Base-by-base conservation (phyloP, 495 filamentous ascomycete species). In the Bathelium albidoporum region DNA sequence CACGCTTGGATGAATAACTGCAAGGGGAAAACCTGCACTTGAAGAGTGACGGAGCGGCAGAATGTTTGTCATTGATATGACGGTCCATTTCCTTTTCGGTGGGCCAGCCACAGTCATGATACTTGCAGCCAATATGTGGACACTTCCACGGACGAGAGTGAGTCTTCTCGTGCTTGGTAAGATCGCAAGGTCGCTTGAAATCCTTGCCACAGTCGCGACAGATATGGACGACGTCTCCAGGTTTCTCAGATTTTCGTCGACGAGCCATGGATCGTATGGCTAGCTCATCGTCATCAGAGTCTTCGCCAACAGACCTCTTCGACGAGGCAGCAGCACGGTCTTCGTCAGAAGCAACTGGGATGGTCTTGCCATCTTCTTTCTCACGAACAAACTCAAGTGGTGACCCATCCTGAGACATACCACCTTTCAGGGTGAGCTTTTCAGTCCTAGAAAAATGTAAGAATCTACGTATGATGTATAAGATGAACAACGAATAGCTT, bases 51-150 rank as follows among this genome's bases (percentile, higher is more conserved):
- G 94, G 90, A 34, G 81, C 79, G n/a, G 79, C 72, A 32, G 89
- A 89, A 76, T 98, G 94, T 75, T 93, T 96, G 77, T 98, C 94
- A 71, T 96, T 96, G 73, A 88, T 81, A 71, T 98, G 94, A 55
- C 94, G 87, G 69, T 96, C 93, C 69, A 90, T 85, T 77, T 98
- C 94, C 77, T 98, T 98, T 76, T 96, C 91, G 1, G 94, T 97
- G 5, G 94, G 93, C 87, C 92, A 97, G 28, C 94, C 94, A 69
- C 89, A 82, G 29, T 85, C 81, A 70, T 87, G 74, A 75, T 93
- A 98, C 71, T 91, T 94, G 86, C 94, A 98, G 18, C 79, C 83
- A 45, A 79, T 67, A 4, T 88, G 80, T 1, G 84, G 80, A 74
- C 94, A 98, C 76, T 97, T 97, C 87, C 88, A 97, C 2, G 94